These are phyloP conservation scores for Haplographium delicatum DNA, from an alignment of 495 filamentous ascomycete species.

Conservation along the genomic window DNA sequence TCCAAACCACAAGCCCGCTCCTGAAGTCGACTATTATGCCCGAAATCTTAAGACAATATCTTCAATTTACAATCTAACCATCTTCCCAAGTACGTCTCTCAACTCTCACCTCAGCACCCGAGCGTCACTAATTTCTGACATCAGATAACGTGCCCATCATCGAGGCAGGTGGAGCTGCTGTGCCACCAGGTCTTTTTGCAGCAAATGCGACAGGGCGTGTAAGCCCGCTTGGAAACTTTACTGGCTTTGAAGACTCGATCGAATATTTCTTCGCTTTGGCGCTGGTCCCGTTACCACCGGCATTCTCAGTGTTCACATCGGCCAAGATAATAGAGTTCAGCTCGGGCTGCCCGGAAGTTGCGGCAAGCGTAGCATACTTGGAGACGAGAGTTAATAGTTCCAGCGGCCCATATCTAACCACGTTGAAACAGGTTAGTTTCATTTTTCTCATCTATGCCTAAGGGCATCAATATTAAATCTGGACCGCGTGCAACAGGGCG, in stretches of 20 bases:
- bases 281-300: constrained; percentile 28
- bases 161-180: constrained; percentile 12
- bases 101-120: neutral
- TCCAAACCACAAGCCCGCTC: no score
- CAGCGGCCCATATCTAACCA: no score
- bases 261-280: constrained; percentile 37
- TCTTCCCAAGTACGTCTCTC: constrained; percentile 2
- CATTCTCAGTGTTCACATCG: constrained; percentile 27
- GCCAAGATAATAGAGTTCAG: constrained; percentile 32
- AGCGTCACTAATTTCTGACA: neutral
- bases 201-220: constrained; percentile 30
- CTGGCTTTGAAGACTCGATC: constrained; percentile 32
- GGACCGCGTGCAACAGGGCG: no score
- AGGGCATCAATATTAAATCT: no score
- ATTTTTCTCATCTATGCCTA: no score
- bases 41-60: no score
- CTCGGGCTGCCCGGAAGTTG: constrained; percentile 29
- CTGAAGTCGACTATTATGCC: no score
- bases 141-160: constrained; percentile 7
- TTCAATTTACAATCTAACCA: constrained; percentile 7
- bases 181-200: constrained; percentile 35
- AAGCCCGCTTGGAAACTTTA: constrained; percentile 33
- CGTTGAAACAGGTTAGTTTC: no score
- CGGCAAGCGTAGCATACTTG: constrained; percentile 33
- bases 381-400: no score